Base-by-base conservation (phyloP, 2,329 filamentous ascomycete species). In the Diaporthe helianthi region DNA sequence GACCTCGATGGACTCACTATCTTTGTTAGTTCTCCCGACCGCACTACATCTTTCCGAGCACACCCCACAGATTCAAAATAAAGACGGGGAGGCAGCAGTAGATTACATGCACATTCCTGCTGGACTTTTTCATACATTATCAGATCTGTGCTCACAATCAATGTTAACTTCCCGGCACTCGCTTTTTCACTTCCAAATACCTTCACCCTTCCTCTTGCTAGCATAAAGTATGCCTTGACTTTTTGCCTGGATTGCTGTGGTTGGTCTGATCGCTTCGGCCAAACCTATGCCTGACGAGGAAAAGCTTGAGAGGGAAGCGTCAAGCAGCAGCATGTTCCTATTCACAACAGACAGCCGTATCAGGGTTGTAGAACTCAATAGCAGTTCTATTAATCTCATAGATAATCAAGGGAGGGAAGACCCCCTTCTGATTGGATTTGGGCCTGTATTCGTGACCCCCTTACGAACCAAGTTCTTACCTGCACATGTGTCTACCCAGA, bases 371-470 rank as follows among this genome's bases (percentile, higher is more conserved):
- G 13, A 5, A 44, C 10, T 31, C 38, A 41, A 46, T 46, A 24
- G 38, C 17, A 22, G 24, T 31, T 5, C 26, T 31, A 29, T 46
- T 10, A 22, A 9, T n/a, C 10, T 60, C 22, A 19, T 13, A 5
- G 10, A n/a, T 46, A 29, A 19, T 6, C 7, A 46, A 13, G 8
- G 24, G 17, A 31, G 26, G 24, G 38, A 22, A 46, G 55, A 46
- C n/a, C 26, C 3, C 1, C 13, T 9, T 17, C 69, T 67, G 46
- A 51, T 65, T 24, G 52, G 66, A 26, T 79, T 80, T 65, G 77
- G 78, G 4, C 78, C 79, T 31, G 73, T 74, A 71, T 80, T 76
- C 69, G 74, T 80, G 53, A n/a, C 44, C 10, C 52, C 29, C 12
- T n/a, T 54, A 15, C 19, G 10, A 54, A 9, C 4, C 36, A n/a